A percentile compares a stretch with the other conserved stretches of the same genome.
phyloP scores from a whole-genome alignment of 1,284 basidiomycete genomes.

The Rhodotorula sp. region DNA sequence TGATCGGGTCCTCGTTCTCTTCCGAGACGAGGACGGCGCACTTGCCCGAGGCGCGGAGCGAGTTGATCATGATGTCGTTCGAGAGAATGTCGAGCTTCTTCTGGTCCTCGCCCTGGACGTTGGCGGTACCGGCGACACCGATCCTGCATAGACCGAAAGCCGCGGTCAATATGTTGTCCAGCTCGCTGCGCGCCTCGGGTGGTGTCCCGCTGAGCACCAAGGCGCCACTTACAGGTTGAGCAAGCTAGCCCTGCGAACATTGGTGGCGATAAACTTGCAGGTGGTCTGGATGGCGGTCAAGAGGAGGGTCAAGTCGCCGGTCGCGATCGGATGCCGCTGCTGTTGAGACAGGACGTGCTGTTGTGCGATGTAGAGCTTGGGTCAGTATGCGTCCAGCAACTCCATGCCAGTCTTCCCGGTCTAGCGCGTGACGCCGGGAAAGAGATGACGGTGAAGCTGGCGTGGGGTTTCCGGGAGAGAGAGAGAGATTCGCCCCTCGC shows the following conservation, averaged over 20 bases:
- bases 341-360: conserved; percentile 41
- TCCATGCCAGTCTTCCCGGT: too few relatives aligned
- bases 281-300: conserved; percentile 95
- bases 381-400: background rate
- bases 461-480: background rate
- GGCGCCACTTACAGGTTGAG: conserved; percentile 81
- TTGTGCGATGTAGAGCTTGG: background rate
- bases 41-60: conserved; percentile 65
- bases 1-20: conserved; percentile 48
- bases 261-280: conserved; percentile 90
- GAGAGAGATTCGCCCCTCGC: background rate
- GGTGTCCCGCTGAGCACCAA: too few relatives aligned
- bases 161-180: background rate
- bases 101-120: conserved; percentile 98
- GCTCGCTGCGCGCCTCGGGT: too few relatives aligned
- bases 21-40: conserved; percentile 95
- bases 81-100: conserved; percentile 84
- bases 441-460: background rate
- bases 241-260: conserved; percentile 87
- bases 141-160: conserved; percentile 58
- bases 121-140: conserved; percentile 91
- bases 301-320: conserved; percentile 91
- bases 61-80: conserved; percentile 99
- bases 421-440: background rate
- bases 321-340: conserved; percentile 55